Evolutionary conservation across 75 land plant genomes (phyloP), one percentile per base, ranked within the genome.

Genomic region (Cryptomeria japonica): DNA sequence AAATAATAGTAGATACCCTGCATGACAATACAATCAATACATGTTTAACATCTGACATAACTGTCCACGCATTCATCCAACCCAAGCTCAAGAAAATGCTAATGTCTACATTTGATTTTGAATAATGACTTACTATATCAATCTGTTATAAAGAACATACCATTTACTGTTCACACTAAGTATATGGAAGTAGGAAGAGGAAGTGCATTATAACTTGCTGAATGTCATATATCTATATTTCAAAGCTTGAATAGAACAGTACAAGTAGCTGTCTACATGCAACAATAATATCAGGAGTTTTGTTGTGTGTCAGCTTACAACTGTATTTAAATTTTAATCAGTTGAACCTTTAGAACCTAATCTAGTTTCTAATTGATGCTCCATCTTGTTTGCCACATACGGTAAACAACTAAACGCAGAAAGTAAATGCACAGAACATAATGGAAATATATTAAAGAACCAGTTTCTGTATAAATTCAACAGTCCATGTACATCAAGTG

Each of bases 1-100:
- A 98, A 96, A 92, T 98, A 98, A 89, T 98, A 98, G 86, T 98
- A 98, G 84, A 98, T 97, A 87, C 99, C 98, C 99, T 98, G 96
- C 87, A 92, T 46, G 47, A 53, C 58, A 53, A 8, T n/a, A 85
- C 70, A 37, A 19, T 38, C 53, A 82, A 82, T 82, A 82, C 10
- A 82, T 19, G 84, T 42, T 46, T n/a, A 32, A 46, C 31, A 75
- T 53, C 25, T 72, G 34, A n/a, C n/a, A 82, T n/a, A 82, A 44
- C 47, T 42, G n/a, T 38, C 53, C 38, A 31, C 15, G 18, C 2
- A 12, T 87, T 56, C 41, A 25, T 56, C 55, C 84, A 82, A 82
- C n/a, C 49, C 84, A 82, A 46, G 49, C 84, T 82, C 49, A 82
- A 46, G 44, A 82, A 13, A 31, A 82, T 42, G 51, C 51, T 53